Evolutionary conservation across 2,329 filamentous ascomycete species (phyloP).

Genomic region (Alternaria brassicae): DNA sequence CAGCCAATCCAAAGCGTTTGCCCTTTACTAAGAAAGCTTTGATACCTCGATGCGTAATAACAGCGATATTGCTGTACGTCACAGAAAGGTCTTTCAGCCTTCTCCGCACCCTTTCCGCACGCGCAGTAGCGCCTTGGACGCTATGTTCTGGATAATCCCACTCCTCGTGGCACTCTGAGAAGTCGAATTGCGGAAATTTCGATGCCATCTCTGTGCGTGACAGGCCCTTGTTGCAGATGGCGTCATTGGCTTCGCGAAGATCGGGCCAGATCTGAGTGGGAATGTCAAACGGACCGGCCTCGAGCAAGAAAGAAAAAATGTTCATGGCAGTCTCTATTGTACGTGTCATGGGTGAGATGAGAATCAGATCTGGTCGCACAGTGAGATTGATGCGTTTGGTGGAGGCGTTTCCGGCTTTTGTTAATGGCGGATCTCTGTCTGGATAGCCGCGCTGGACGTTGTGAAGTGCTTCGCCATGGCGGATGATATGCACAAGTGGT

Average conservation of each 20-base stretch:
- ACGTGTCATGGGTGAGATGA: constrained; percentile 36
- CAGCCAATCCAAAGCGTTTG: constrained; percentile 22
- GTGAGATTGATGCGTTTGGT: constrained; percentile 19
- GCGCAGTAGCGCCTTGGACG: constrained; percentile 6
- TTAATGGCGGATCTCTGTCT: constrained; percentile 30
- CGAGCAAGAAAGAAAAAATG: constrained; percentile 21
- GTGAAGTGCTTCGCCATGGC: constrained; percentile 32
- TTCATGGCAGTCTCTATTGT: constrained; percentile 33
- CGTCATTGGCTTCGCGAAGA: constrained; percentile 30
- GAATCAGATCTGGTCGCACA: constrained; percentile 22
- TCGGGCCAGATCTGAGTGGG: constrained; percentile 31
- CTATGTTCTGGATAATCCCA: constrained; percentile 28
- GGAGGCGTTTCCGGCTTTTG: constrained; percentile 15
- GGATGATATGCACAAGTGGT: constrained; percentile 25
- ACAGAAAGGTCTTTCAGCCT: constrained; percentile 16
- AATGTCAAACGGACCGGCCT: not conserved
- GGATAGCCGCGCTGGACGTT: constrained; percentile 26
- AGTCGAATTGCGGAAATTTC: constrained; percentile 28
- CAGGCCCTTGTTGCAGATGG: constrained; percentile 25
- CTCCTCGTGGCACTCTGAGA: constrained; percentile 17
- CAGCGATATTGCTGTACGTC: constrained; percentile 19
- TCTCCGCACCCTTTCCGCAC: constrained; percentile 26
- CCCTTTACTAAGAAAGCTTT: constrained; percentile 27
- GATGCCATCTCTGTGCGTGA: constrained; percentile 16
- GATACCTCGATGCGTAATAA: constrained; percentile 31